Evolutionary conservation across 495 filamentous ascomycete species (phyloP).

Genomic region (Aspergillus egyptiacus): DNA sequence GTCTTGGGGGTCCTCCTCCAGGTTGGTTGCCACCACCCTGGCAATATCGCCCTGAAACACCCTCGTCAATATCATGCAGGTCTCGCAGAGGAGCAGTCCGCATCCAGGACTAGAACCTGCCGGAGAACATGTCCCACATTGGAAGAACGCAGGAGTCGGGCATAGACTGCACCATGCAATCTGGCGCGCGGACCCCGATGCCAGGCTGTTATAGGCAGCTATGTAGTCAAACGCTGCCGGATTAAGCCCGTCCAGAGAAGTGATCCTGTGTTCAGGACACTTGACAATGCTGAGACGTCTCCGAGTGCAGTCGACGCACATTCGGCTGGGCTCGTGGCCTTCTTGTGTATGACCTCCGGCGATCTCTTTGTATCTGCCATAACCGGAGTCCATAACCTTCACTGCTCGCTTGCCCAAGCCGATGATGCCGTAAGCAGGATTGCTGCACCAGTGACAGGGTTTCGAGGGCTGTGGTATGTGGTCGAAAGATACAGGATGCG

Average conservation of each 20-base stretch:
- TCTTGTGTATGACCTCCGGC: conserved; percentile 25
- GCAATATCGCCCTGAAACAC: conserved; percentile 24
- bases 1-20: conserved; percentile 16
- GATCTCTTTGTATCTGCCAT: conserved; percentile 27
- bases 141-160: conserved; percentile 31
- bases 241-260: conserved; percentile 17
- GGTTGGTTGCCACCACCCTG: conserved; percentile 20
- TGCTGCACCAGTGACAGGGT: conserved; percentile 37
- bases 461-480: conserved; percentile 16
- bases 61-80: conserved; percentile 25
- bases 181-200: conserved; percentile 5
- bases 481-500: conserved; percentile 37
- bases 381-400: conserved; percentile 22
- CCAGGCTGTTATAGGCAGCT: conserved; percentile 22
- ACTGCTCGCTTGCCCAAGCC: conserved; percentile 26
- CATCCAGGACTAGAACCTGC: conserved; percentile 24
- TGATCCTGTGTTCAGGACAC: conserved; percentile 28
- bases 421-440: conserved; percentile 29
- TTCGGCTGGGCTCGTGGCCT: conserved; percentile 27
- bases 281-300: conserved; percentile 25
- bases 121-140: conserved; percentile 18
- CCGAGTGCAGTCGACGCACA: conserved; percentile 36
- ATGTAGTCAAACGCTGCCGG: conserved; percentile 18
- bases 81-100: conserved; percentile 35
- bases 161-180: conserved; percentile 40